Conservation (phyloP, 2,329 filamentous ascomycete species). For the Ophiosphaerella herpotricha region DNA sequence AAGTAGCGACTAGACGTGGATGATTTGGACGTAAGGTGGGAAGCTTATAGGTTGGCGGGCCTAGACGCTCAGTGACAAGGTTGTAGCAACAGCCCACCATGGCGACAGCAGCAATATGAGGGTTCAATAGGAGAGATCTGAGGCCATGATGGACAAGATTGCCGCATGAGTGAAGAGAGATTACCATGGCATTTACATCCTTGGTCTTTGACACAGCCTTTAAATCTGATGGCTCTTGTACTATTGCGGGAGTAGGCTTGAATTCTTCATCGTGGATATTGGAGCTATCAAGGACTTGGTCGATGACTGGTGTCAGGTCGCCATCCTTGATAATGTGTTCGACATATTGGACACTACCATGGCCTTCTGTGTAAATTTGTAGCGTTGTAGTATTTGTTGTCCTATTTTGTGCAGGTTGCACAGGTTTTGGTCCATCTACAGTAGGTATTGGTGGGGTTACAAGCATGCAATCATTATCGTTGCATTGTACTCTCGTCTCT, state of each 20-base stretch:
- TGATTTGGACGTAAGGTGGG: constrained; percentile 77
- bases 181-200: constrained; percentile 70
- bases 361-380: constrained; percentile 60
- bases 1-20: constrained; percentile 68
- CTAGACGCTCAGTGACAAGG: constrained; percentile 85
- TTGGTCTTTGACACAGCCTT: constrained; percentile 33
- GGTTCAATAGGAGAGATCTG: constrained; percentile 81
- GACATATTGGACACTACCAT: constrained; percentile 76
- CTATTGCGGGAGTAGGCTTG: constrained; percentile 23
- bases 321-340: constrained; percentile 75
- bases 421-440: not conserved
- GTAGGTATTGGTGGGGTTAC: not conserved
- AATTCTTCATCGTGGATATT: constrained; percentile 30
- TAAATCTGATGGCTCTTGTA: constrained; percentile 31
- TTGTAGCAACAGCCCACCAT: constrained; percentile 99
- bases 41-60: constrained; percentile 84
- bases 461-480: constrained; percentile 11
- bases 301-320: constrained; percentile 70
- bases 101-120: constrained; percentile 83
- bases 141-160: constrained; percentile 97
- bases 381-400: constrained; percentile 38
- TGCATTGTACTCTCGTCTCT: constrained; percentile 4
- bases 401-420: not conserved
- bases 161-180: constrained; percentile 95
- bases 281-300: constrained; percentile 60